Base-by-base conservation (phyloP, 257 asterid genomes). In the Ballota nigra region DNA sequence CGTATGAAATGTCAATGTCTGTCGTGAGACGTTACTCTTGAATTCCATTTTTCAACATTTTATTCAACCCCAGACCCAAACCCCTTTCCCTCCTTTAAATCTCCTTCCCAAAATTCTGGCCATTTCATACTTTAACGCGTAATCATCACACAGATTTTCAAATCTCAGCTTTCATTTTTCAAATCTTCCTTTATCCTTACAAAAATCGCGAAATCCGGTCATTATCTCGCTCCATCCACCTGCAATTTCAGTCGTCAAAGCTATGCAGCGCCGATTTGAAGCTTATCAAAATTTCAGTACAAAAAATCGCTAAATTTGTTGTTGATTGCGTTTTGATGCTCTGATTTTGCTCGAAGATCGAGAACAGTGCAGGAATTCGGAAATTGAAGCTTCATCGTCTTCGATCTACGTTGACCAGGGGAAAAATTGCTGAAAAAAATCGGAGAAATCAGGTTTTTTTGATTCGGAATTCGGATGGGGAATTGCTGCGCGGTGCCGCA, bases 401-500 rank as follows among this genome's bases (percentile, higher is more conserved):
- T 36, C 4, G 43, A 36, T 36, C 43, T 36, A 12, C 43, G 43
- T 36, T 36, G 43, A 36, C 76, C 70, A 28, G 49, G 38, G 23
- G 36, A 65, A 58, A 66, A 52, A 18, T 3, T 8, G 29, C 61
- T 3, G 34, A 0, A 28, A 10, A 18, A 22, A n/a, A 2, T 40
- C 31, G 10, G 2, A 22, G n/a, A n/a, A 10, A 10, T 5, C 12
- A 13, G 33, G 11, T 47, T 33, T 28, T 22, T 16, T 24, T 26
- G 11, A 19, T 8, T 1, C 3, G 8, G 45, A 49, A 15, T 43
- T 43, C 19, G 15, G 63, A 86, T 86, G 91, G 91, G 91, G n/a
- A 86, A 86, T 70, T 86, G 91, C 76, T 86, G 88, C 47, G 86
- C 82, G 18, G 86, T 72, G 20, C 91, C 91, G 7, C 62, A 77